phyloP scores from a whole-genome alignment of 2,329 filamentous ascomycete genomes.

The Magnaporthales sp. region DNA sequence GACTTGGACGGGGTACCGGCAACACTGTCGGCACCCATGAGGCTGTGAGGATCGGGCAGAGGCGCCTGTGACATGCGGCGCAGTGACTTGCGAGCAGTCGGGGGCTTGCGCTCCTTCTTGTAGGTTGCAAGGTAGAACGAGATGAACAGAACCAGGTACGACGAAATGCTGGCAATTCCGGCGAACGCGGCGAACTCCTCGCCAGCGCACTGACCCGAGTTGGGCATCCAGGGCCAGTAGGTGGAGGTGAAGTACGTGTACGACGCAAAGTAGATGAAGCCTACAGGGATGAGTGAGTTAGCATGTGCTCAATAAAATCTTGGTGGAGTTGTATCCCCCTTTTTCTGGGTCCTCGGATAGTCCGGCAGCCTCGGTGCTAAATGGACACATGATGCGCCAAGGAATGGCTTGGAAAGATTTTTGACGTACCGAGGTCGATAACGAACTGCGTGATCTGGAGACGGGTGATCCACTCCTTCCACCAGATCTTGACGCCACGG shows the following conservation, averaged over 20 bases:
- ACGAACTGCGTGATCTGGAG: slow-evolving; percentile 97
- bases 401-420: background rate
- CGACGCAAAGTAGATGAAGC: slow-evolving; percentile 98
- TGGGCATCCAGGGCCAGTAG: slow-evolving; percentile 82
- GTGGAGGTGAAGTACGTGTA: slow-evolving; percentile 95
- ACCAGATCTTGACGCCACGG: slow-evolving; percentile 92
- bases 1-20: slow-evolving; percentile 39
- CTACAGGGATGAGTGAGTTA: slow-evolving; percentile 30
- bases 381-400: background rate
- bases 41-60: slow-evolving; percentile 71
- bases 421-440: slow-evolving; percentile 76
- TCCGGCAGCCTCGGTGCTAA: background rate
- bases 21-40: slow-evolving; percentile 37
- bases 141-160: slow-evolving; percentile 97
- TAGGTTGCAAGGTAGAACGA: slow-evolving; percentile 98
- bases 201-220: slow-evolving; percentile 77
- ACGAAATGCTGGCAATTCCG: slow-evolving; percentile 85
- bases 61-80: slow-evolving; percentile 57
- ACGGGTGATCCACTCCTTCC: slow-evolving; percentile 99
- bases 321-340: background rate
- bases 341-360: background rate
- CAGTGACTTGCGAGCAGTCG: slow-evolving; percentile 71
- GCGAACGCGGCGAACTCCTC: slow-evolving; percentile 95
- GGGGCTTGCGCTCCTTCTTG: slow-evolving; percentile 72
- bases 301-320: background rate